Conservation (phyloP, 225 moss, liverwort and hornwort species). For the Pseudisothecium myosuroides region DNA sequence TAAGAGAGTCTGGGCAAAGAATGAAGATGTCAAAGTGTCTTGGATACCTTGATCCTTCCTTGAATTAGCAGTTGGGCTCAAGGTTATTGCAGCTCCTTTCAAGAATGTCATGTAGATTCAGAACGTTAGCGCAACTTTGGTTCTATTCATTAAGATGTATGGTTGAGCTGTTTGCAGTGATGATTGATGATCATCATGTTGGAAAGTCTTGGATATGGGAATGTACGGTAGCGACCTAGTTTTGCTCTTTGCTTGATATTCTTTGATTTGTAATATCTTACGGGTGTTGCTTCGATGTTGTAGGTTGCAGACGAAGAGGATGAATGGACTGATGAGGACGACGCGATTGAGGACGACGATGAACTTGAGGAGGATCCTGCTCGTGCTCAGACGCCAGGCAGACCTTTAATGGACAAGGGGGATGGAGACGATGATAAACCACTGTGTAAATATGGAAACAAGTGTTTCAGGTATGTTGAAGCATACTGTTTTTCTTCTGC, state of each 20-base stretch:
- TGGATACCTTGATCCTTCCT: neutral
- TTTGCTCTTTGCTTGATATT: neutral
- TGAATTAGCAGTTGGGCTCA: neutral
- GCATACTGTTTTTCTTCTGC: neutral
- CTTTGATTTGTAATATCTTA: neutral
- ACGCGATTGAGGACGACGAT: conserved; percentile 7
- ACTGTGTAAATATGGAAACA: conserved; percentile 32
- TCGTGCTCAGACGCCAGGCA: neutral
- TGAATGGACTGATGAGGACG: conserved; percentile 35
- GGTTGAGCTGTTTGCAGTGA: neutral
- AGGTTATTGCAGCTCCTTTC: neutral
- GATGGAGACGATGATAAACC: conserved; percentile 1
- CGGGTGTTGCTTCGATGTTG: neutral
- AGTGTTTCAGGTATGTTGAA: conserved; percentile 25
- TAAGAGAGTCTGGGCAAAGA: neutral
- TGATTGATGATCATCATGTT: neutral
- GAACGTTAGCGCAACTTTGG: neutral
- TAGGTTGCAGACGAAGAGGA: conserved; percentile 34
- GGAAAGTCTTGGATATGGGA: neutral
- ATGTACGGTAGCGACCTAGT: neutral
- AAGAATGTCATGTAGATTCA: neutral
- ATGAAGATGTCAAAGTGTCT: neutral
- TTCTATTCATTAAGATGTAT: neutral
- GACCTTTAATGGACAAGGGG: neutral
- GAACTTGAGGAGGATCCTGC: neutral